Evolutionary conservation across 2,329 filamentous ascomycete genomes (phyloP), one percentile per base, ranked within the genome.

Genomic region (Ramichloridium luteum): DNA sequence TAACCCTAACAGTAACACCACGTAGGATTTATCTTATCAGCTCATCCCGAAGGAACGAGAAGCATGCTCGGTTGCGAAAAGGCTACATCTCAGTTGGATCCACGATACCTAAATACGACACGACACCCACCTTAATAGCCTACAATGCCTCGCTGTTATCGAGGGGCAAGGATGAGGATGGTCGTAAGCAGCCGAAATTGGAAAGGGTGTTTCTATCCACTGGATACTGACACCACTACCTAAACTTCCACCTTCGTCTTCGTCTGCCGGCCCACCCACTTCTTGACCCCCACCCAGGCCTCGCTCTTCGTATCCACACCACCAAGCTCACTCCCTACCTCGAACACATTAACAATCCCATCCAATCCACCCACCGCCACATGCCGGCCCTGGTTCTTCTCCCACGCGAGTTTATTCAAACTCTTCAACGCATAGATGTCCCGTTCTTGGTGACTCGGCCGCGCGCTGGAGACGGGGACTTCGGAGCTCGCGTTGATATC

Each of bases 351-450:
- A 13, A 94, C 67, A 2, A 84, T 75, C 8, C 88, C 88, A 50
- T 94, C 86, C 39, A 98, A 78, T 3, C 90, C 90, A 27, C 90
- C 92, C 0, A 85, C 85, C 1, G 88, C 90, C 30, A 96, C 63
- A 31, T 82, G 72, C 57, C 80, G 80, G 29, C 90, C 92, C 53
- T 94, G 86, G 27, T 74, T 78, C 48, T 77, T 75, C 60, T 98
- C 90, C 90, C 90, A 98, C 1, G 84, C 80, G 26, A 94, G 65
- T 62, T 90, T 93, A 58, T 98, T 98, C 49, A 98, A 60, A 54
- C 85, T 93, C 61, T 83, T 80, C 36, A 41, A 56, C 72, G 48
- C 44, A 30, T 53, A 56, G 9, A 50, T 36, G 27, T 55, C 51
- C 28, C 45, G 58, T 41, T 36, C 60, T 48, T 46, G 46, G 29